These are phyloP conservation scores for Trametes polyzona DNA, from an alignment of 1,284 basidiomycete species.

Conservation along the genomic window DNA sequence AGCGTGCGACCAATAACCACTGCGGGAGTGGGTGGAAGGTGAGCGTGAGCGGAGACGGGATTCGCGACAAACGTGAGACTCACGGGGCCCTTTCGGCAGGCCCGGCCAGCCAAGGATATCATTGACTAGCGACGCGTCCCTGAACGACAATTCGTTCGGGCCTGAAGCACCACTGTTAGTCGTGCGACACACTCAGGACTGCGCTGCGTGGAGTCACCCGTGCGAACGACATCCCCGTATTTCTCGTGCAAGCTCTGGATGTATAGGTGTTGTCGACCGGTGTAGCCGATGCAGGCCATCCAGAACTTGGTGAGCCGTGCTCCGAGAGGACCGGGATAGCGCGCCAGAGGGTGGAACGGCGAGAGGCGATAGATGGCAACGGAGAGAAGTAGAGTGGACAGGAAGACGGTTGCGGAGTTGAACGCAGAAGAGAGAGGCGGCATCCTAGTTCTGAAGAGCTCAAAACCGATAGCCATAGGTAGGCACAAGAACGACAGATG, in stretches of 20 bases:
- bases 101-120: conserved; percentile 1
- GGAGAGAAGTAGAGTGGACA: conserved; percentile 19
- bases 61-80: not conserved
- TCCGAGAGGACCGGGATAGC: conserved; percentile 34
- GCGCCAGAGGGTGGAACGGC: conserved; percentile 36
- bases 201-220: conserved; percentile 19
- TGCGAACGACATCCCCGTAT: conserved; percentile 38
- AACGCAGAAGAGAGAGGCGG: not conserved
- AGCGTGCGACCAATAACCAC: not conserved
- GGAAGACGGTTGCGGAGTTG: conserved; percentile 7
- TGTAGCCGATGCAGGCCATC: conserved; percentile 23
- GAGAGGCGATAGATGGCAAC: conserved; percentile 36
- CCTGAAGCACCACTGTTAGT: not conserved
- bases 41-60: not conserved
- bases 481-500: conserved; percentile 14
- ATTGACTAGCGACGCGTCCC: not conserved
- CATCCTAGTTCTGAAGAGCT: not conserved
- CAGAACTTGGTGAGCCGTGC: conserved; percentile 31
- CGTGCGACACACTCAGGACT: too few relatives aligned
- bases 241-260: conserved; percentile 29
- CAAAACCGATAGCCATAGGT: conserved; percentile 8
- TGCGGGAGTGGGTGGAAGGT: not conserved
- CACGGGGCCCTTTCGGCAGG: conserved; percentile 7
- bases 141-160: conserved; percentile 14
- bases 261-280: conserved; percentile 33